Percentiles rank a stretch among this genome's conserved stretches.
These are phyloP conservation scores for Phoenix roebelenii DNA, from an alignment of 176 grass and related monocot species.

Conservation along the genomic window DNA sequence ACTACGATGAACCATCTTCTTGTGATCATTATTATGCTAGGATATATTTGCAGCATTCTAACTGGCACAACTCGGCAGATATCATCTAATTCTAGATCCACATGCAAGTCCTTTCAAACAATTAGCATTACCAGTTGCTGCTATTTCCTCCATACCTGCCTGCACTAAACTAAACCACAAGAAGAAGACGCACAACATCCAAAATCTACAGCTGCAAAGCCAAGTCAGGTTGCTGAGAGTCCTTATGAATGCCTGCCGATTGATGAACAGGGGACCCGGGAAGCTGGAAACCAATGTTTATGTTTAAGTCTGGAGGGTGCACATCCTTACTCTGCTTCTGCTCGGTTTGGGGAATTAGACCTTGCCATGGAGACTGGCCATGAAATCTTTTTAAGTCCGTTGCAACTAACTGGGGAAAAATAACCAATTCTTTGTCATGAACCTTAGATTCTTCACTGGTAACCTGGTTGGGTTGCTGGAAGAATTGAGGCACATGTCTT, in stretches of 20 bases:
- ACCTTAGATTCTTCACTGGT: conserved; percentile 35
- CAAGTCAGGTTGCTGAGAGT: conserved; percentile 94
- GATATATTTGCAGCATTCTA: too few relatives aligned
- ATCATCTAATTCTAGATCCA: too few relatives aligned
- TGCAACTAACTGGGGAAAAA: conserved; percentile 64
- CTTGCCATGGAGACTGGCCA: conserved; percentile 59
- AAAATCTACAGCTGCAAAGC: conserved; percentile 74
- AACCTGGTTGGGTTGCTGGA: conserved; percentile 50
- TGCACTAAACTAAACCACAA: background rate
- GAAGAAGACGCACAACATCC: background rate
- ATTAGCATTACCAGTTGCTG: background rate
- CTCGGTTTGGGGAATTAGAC: conserved; percentile 54
- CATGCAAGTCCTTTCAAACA: too few relatives aligned
- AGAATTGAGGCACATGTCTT: conserved; percentile 39
- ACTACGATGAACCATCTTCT: too few relatives aligned
- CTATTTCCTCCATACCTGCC: background rate
- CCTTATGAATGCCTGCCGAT: conserved; percentile 76
- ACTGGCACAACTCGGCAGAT: too few relatives aligned
- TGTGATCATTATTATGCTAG: too few relatives aligned
- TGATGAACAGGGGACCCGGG: conserved; percentile 61
- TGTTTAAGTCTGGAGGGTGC: conserved; percentile 89
- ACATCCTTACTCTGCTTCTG: conserved; percentile 61
- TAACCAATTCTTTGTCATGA: conserved; percentile 60
- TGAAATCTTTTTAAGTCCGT: conserved; percentile 62
- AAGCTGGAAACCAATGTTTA: conserved; percentile 85